Base-by-base conservation (phyloP, 129 eudicot genomes). In the Centella asiatica region DNA sequence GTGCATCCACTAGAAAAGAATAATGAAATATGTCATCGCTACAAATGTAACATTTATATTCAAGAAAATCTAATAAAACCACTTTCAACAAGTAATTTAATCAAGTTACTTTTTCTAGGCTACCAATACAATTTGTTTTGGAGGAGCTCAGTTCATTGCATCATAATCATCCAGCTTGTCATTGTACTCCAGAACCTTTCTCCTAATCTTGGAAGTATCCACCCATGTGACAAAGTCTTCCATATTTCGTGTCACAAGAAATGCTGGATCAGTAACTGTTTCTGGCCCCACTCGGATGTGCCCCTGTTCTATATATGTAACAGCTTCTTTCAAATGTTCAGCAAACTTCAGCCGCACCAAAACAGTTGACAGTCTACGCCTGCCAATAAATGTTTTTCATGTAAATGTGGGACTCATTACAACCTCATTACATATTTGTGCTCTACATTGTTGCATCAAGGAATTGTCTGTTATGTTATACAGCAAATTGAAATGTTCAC, bases 201-300 rank as follows among this genome's bases (percentile, higher is more conserved):
- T 83, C 83, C 75, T 90, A 4, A 90, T 86, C 85, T 87, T 90
- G 53, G 97, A 90, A 26, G 95, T 76, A 81, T 83, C 97, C 4
- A 83, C 97, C 97, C 97, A 90, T 18, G 98, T 92, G 54, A 92
- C 72, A 44, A 87, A 84, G 79, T 92, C 96, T 76, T 92, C 96
- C 96, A 84, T 84, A 64, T 87, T 87, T 56, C 99, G 84, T 28
- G 99, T 92, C 7, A 87, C 99, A 37, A 85, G 81, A 65, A 73
- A 92, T 17, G 96, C 99, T 3, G 96, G 95, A 44, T 92, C 99
- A 0, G 96, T 87, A 48, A 87, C 85, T 0, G 92, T 80, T 17
- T 92, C 92, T 0, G 99, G 96, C 22, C 99, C 99, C 29, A 92
- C 96, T 50, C 99, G 88, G 50, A 92, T 60, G 57, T 92, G 99